phyloP scores from a whole-genome alignment of 129 eudicot species.

The Helianthus tuberosus region DNA sequence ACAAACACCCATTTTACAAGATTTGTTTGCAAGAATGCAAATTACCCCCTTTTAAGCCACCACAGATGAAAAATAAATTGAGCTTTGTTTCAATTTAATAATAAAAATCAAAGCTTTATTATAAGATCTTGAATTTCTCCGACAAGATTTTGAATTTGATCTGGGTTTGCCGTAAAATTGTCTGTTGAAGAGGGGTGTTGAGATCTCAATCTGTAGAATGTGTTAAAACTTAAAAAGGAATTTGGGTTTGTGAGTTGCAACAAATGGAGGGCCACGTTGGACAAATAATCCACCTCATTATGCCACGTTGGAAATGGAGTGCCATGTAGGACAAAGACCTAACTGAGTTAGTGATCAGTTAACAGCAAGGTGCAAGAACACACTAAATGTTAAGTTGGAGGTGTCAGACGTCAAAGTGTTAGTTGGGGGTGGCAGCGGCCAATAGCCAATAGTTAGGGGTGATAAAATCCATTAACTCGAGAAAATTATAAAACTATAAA shows the following conservation, averaged over 20 bases:
- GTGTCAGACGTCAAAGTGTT: too few species aligned
- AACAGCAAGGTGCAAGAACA: too few species aligned
- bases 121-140: conserved; percentile 17
- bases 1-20: conserved; percentile 52
- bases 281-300: too few species aligned
- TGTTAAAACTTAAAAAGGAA: conserved; percentile 23
- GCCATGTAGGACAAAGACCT: too few species aligned
- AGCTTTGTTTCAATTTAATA: not conserved
- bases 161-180: conserved; percentile 33
- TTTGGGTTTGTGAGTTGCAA: conserved; percentile 20
- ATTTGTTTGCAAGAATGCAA: not conserved
- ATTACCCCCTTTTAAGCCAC: not conserved
- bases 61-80: not conserved
- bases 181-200: conserved; percentile 23
- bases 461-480: too few species aligned
- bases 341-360: too few species aligned
- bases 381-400: too few species aligned
- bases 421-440: too few species aligned
- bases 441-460: too few species aligned
- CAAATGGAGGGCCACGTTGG: too few species aligned
- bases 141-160: conserved; percentile 11
- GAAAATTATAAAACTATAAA: too few species aligned
- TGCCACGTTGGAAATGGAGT: too few species aligned
- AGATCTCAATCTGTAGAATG: conserved; percentile 22
- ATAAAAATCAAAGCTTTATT: conserved; percentile 10